These are phyloP conservation scores for Penicillium sp. DNA, from an alignment of 2,329 filamentous ascomycete genomes.

Conservation along the genomic window DNA sequence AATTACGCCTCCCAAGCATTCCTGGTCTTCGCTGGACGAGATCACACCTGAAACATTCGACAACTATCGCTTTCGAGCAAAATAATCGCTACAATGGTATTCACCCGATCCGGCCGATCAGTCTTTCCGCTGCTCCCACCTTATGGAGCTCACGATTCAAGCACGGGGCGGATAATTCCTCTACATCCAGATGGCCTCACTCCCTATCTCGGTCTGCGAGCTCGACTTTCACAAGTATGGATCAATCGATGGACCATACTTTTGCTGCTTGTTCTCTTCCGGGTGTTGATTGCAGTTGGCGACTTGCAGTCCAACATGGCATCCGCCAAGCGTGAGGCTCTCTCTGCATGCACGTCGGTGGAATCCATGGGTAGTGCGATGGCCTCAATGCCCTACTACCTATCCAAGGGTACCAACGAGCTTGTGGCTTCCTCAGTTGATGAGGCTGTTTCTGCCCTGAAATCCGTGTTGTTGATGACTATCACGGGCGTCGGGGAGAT, in stretches of 20 bases:
- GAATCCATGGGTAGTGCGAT: constrained; percentile 91
- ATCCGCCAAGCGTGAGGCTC: constrained; percentile 75
- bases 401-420: constrained; percentile 84
- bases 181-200: constrained; percentile 70
- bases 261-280: constrained; percentile 77
- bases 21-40: constrained; percentile 6
- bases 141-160: constrained; percentile 46
- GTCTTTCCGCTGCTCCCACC: constrained; percentile 43
- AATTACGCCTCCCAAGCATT: not conserved
- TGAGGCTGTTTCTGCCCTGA: constrained; percentile 74
- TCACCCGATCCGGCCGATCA: constrained; percentile 33
- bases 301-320: constrained; percentile 71
- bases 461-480: constrained; percentile 73
- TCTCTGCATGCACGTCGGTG: constrained; percentile 86
- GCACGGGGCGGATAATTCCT: constrained; percentile 57
- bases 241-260: constrained; percentile 96
- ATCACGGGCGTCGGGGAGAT: constrained; percentile 83
- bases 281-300: constrained; percentile 73
- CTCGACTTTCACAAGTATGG: constrained; percentile 92
- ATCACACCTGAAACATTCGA: not conserved
- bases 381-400: constrained; percentile 97
- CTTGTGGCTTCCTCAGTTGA: constrained; percentile 78
- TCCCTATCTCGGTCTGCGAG: constrained; percentile 86
- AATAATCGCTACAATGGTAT: constrained; percentile 29
- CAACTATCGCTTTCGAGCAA: not conserved